A percentile compares a stretch with the other conserved stretches of the same genome.
Evolutionary conservation across 306 rosid genomes (phyloP).

Genomic region (Oxytropis ochrocephala): DNA sequence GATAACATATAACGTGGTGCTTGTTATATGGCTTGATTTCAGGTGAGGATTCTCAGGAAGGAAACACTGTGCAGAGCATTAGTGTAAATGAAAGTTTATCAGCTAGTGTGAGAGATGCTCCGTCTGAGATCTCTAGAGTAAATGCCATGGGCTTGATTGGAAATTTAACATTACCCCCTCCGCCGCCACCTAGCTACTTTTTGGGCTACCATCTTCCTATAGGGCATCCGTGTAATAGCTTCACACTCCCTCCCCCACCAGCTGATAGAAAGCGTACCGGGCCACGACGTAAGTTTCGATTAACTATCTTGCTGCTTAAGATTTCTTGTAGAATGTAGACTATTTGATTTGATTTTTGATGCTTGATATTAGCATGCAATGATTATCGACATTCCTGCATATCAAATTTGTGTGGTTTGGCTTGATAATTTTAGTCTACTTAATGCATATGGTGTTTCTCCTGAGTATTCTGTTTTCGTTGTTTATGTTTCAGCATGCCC

Average conservation of each 20-base stretch:
- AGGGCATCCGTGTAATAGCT: constrained; percentile 80
- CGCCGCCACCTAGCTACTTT: constrained; percentile 60
- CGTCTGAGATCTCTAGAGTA: constrained; percentile 21
- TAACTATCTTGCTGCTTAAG: not conserved
- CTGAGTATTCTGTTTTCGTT: constrained; percentile 26
- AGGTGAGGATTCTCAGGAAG: constrained; percentile 56
- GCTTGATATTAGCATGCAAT: not conserved
- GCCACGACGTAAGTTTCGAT: constrained; percentile 71
- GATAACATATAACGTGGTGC: not conserved
- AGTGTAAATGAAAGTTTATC: constrained; percentile 29
- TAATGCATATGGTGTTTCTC: constrained; percentile 1
- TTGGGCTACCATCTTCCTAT: constrained; percentile 78
- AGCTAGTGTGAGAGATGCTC: not conserved
- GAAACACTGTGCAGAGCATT: constrained; percentile 20
- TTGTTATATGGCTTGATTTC: constrained; percentile 22
- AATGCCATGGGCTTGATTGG: constrained; percentile 10
- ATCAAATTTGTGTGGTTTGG: not conserved
- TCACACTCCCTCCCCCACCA: constrained; percentile 89
- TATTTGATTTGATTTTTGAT: not conserved
- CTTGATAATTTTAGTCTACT: not conserved
- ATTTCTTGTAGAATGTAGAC: not conserved
- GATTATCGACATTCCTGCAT: not conserved
- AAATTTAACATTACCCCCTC: constrained; percentile 37
- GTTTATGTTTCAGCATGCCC: constrained; percentile 73
- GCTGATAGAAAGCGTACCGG: constrained; percentile 86